These are phyloP conservation scores for Dunaliella primolecta DNA, from an alignment of 139 green algal genomes.

Conservation along the genomic window DNA sequence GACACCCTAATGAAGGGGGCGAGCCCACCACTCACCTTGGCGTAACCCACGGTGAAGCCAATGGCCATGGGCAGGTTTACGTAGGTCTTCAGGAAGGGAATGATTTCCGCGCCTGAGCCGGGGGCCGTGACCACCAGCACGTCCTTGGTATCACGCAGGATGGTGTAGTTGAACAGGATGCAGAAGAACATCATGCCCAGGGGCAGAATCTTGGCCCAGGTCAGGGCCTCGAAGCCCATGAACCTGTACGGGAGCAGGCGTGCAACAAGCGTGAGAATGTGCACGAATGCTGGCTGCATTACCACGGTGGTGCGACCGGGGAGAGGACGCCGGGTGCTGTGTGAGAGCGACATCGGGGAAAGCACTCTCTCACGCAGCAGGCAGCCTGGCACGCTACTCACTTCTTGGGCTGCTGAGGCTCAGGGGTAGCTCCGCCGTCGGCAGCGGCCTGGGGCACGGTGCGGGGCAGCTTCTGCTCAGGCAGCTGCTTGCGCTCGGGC, in stretches of 20 bases:
- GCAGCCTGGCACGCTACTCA: no score
- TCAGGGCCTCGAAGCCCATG: constrained; percentile 56
- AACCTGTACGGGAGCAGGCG: constrained; percentile 43
- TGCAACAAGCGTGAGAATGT: no score
- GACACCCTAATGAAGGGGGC: no score
- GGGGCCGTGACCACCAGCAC: constrained; percentile 98
- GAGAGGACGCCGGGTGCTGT: no score
- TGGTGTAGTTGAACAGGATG: constrained; percentile 99
- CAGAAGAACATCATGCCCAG: constrained; percentile 98
- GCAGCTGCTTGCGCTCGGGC: neutral
- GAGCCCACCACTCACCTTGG: constrained; percentile 71
- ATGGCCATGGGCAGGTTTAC: constrained; percentile 95
- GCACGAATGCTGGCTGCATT: no score
- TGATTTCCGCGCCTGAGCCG: constrained; percentile 93
- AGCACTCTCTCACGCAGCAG: no score
- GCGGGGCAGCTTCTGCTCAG: neutral
- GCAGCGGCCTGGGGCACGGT: neutral
- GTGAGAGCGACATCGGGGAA: no score
- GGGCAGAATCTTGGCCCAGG: constrained; percentile 88
- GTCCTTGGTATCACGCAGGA: constrained; percentile 98
- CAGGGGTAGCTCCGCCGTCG: neutral
- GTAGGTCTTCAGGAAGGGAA: constrained; percentile 98
- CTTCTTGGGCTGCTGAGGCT: constrained; percentile 3
- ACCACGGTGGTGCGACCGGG: no score
- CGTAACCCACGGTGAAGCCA: constrained; percentile 91